Conservation (phyloP, 495 filamentous ascomycete genomes). For the Echria macrotheca region DNA sequence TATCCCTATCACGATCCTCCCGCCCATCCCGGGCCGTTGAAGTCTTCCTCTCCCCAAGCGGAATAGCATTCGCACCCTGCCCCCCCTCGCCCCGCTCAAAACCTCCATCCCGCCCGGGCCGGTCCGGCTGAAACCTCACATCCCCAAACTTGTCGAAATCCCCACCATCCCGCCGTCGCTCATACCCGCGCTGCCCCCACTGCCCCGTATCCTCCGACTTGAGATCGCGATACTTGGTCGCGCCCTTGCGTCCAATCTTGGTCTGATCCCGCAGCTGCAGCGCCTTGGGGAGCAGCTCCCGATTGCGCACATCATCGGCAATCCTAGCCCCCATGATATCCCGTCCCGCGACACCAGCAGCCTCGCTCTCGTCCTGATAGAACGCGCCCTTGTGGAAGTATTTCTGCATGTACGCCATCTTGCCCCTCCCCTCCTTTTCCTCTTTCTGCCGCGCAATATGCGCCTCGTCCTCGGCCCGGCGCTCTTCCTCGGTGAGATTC, state of each 20-base stretch:
- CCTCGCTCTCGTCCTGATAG: slow-evolving; percentile 73
- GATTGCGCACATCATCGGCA: slow-evolving; percentile 71
- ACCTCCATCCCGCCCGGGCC: slow-evolving; percentile 35
- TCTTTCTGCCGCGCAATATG: slow-evolving; percentile 75
- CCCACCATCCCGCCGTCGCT: slow-evolving; percentile 40
- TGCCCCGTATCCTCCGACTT: slow-evolving; percentile 86
- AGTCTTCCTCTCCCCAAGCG: slow-evolving; percentile 52
- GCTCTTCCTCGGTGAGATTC: slow-evolving; percentile 80
- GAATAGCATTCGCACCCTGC: slow-evolving; percentile 57
- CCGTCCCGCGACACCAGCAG: slow-evolving; percentile 64
- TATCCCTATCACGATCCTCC: slow-evolving; percentile 21
- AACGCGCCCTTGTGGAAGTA: slow-evolving; percentile 98
- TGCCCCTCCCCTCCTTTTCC: slow-evolving; percentile 76
- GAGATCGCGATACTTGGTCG: slow-evolving; percentile 85
- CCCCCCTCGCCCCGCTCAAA: slow-evolving; percentile 15
- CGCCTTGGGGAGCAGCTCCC: slow-evolving; percentile 80
- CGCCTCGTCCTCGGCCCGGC: slow-evolving; percentile 77
- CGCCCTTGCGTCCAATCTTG: slow-evolving; percentile 85
- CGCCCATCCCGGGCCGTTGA: slow-evolving; percentile 22
- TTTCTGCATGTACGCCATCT: slow-evolving; percentile 89
- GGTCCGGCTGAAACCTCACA: slow-evolving; percentile 69
- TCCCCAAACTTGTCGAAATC: slow-evolving; percentile 47
- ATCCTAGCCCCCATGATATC: slow-evolving; percentile 77
- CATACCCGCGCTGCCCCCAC: slow-evolving; percentile 65
- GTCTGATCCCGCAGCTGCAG: slow-evolving; percentile 94